These are phyloP conservation scores for Crithidia thermophila DNA, from an alignment of 208 protist genomes.

Conservation along the genomic window DNA sequence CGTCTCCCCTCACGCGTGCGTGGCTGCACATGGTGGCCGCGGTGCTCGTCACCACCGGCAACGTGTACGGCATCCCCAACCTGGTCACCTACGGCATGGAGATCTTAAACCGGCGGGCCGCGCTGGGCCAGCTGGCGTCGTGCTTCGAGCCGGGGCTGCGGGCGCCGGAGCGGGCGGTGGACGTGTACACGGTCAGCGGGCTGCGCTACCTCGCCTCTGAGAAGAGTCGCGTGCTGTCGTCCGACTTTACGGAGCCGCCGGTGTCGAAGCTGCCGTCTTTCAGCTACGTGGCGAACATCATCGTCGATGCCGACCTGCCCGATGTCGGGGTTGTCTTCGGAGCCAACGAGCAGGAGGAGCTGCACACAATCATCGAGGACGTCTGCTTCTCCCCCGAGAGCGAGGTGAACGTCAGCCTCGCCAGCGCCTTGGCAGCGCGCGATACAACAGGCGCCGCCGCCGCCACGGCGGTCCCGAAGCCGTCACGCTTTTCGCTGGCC, in stretches of 20 bases:
- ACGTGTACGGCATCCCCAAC: constrained; percentile 43
- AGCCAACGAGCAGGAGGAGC: constrained; percentile 22
- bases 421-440: constrained; percentile 15
- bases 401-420: constrained; percentile 23
- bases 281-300: constrained; percentile 52
- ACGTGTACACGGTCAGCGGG: constrained; percentile 39
- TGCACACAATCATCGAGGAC: constrained; percentile 35
- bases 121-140: constrained; percentile 38
- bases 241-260: constrained; percentile 30
- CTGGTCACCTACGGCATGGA: constrained; percentile 56
- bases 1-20: constrained; percentile 48
- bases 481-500: constrained; percentile 16
- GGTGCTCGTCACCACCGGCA: constrained; percentile 47
- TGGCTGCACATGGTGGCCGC: constrained; percentile 72
- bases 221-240: constrained; percentile 30
- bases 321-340: constrained; percentile 46
- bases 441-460: neutral
- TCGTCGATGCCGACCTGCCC: constrained; percentile 48
- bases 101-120: constrained; percentile 44
- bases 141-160: constrained; percentile 45
- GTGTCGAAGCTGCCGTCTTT: constrained; percentile 60
- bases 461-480: constrained; percentile 5
- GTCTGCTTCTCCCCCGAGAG: constrained; percentile 41
- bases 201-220: constrained; percentile 32
- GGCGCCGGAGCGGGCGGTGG: constrained; percentile 6